Base-by-base conservation (phyloP, 177 flowering plant species). In the Vitis hybrid region DNA sequence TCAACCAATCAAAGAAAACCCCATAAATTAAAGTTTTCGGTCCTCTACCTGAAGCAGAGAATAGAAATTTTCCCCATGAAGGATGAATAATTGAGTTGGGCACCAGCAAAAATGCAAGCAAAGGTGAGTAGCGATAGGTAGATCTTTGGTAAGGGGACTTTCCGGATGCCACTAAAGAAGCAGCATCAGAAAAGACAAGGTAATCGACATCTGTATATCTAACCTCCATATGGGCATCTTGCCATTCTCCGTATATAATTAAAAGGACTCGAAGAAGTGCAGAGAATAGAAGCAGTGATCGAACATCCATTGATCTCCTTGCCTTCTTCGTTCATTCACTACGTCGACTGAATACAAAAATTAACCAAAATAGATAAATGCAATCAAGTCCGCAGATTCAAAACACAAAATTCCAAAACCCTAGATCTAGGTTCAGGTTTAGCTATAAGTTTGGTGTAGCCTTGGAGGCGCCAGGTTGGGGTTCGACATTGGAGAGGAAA, bases 231-330 rank as follows among this genome's bases (percentile, higher is more conserved):
- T 90, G 93, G 57, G 80, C 68, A 64, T 92, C 98, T 80, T 92
- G 97, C 98, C 97, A 92, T 79, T 94, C 96, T 58, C 98, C 98
- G 74, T 88, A 92, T 1, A 88, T 0, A 52, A 94, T 89, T 12
- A 92, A 72, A 55, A 82, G n/a, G 10, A 85, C 52, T 1, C 98
- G 88, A 19, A 94, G 68, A 17, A 84, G 12, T 1, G 90, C 89
- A 2, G 96, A 91, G 69, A 86, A 62, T 4, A 88, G 10, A 13
- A 92, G 75, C 64, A 90, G 71, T 9, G 80, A 79, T 27, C 75
- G 74, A 51, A 88, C 70, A 50, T 72, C 65, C 4, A 86, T 14
- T 5, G 68, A 65, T 55, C 56, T 21, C 83, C 81, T 86, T 13
- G 72, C 70, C 46, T 35, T 35, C 46, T 35, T 35, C 46, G 46